phyloP scores from a whole-genome alignment of 1,284 basidiomycete genomes.

The Filobasidium uniguttulatum region DNA sequence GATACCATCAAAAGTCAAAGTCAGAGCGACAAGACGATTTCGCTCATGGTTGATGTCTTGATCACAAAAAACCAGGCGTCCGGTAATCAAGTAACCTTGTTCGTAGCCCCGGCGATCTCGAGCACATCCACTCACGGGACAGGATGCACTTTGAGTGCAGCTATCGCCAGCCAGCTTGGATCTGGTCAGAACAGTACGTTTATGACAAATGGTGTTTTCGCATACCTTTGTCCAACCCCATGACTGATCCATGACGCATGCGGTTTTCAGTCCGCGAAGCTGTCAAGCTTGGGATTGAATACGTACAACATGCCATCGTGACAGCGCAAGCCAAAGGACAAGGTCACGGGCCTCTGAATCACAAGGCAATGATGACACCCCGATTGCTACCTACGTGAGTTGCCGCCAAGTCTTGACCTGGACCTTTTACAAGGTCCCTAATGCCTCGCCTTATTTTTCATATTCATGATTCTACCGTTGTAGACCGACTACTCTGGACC shows the following conservation, averaged over 20 bases:
- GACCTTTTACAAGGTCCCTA: background rate
- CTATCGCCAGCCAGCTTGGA: conserved; percentile 57
- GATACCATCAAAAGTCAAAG: no score
- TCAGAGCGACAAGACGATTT: no score
- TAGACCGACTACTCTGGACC: conserved; percentile 50
- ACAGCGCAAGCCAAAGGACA: conserved; percentile 56
- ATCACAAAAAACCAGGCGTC: conserved; percentile 32
- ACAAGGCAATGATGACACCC: conserved; percentile 51
- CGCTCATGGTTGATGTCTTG: conserved; percentile 75
- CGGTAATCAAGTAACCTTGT: conserved; percentile 40
- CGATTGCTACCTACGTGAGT: conserved; percentile 49
- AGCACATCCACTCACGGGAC: conserved; percentile 78
- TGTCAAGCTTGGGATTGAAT: conserved; percentile 48
- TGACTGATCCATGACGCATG: background rate
- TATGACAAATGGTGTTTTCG: background rate
- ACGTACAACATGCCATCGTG: conserved; percentile 64
- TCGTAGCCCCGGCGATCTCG: conserved; percentile 52
- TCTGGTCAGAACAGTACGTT: conserved; percentile 43
- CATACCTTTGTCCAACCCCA: background rate
- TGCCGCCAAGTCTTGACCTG: background rate
- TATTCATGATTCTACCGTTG: background rate
- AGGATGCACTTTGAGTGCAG: conserved; percentile 79
- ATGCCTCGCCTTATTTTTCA: no score
- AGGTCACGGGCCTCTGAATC: conserved; percentile 78
- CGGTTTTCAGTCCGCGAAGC: conserved; percentile 50